phyloP scores from a whole-genome alignment of 2,329 filamentous ascomycete genomes.

The Colletotrichum endophyticum region DNA sequence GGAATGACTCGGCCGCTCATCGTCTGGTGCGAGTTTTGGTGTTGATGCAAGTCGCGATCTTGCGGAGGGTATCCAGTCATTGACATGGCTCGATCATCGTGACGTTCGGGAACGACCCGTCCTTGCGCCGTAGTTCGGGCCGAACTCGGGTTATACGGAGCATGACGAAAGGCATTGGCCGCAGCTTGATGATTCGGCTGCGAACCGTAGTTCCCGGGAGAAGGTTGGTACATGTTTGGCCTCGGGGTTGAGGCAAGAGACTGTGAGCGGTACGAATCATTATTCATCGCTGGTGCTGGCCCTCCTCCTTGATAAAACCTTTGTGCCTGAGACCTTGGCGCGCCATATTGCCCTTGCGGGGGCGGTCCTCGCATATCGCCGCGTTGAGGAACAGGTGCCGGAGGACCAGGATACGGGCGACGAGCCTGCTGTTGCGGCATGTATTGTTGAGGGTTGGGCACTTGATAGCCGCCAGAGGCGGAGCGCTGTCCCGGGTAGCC shows the following conservation, averaged over 20 bases:
- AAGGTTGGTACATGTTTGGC: slow-evolving; percentile 73
- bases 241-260: slow-evolving; percentile 82
- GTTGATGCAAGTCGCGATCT: slow-evolving; percentile 61
- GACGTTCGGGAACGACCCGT: slow-evolving; percentile 86
- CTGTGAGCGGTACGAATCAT: slow-evolving; percentile 88
- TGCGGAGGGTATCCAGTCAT: slow-evolving; percentile 78
- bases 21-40: slow-evolving; percentile 73
- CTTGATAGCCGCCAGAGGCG: slow-evolving; percentile 52
- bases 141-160: slow-evolving; percentile 71
- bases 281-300: slow-evolving; percentile 75
- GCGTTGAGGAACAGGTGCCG: slow-evolving; percentile 51
- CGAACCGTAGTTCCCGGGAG: slow-evolving; percentile 57
- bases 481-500: slow-evolving; percentile 52
- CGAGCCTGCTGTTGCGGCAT: slow-evolving; percentile 49
- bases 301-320: slow-evolving; percentile 67
- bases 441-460: slow-evolving; percentile 51
- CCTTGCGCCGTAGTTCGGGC: slow-evolving; percentile 90
- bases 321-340: slow-evolving; percentile 51
- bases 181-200: slow-evolving; percentile 57
- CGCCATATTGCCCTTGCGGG: slow-evolving; percentile 31
- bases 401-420: slow-evolving; percentile 49
- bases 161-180: slow-evolving; percentile 78
- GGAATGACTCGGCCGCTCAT: slow-evolving; percentile 94
- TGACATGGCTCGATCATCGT: slow-evolving; percentile 94
- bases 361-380: slow-evolving; percentile 61